Base-by-base conservation (phyloP, 2,329 filamentous ascomycete genomes). In the Nothopassalora personata region DNA sequence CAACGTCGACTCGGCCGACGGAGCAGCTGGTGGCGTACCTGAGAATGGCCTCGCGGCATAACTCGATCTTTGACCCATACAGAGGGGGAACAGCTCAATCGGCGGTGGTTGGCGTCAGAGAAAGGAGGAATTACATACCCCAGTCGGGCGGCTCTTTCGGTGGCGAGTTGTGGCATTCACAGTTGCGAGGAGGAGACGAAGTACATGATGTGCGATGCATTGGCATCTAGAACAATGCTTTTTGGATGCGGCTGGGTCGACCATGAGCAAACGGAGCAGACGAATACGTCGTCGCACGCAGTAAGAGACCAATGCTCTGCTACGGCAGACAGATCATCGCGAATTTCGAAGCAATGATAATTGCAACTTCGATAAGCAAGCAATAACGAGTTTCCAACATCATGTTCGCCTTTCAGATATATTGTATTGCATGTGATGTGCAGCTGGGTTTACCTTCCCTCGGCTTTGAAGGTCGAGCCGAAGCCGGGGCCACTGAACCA, bases 1-100 rank as follows among this genome's bases (percentile, higher is more conserved):
- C 79, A 97, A 97, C 72, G 88, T 96, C 64, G 91, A 96, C 66
- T 72, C 68, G 28, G 66, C 67, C n/a, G 69, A 71, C 55, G 71
- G 64, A 11, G 66, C 64, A 23, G 64, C 63, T 11, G 67, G 45
- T 47, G 60, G 55, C 30, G 56, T 58, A 6, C 59, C 60, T 5
- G 60, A 64, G 53, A 61, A 61, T 23, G 61, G 59, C 33, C 56
- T 54, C 45, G 59, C 61, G 33, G 60, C 60, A 51, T 27, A 55
- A 31, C 28, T 39, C 6, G 19, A 19, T 27, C 5, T 19, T 28
- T 28, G 13, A 43, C 13, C 39, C 18, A n/a, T 43, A 5, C 19
- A 30, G 3, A 15, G 9, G 19, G 28, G 18, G 19, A 28, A 11
- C 46, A 49, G 46, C 28, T 31, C 30, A 43, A 34, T 51, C 30